A percentile compares a stretch with the other conserved stretches of the same genome.
Evolutionary conservation across 495 filamentous ascomycete genomes (phyloP).

Genomic region (Penicillium ucsense): DNA sequence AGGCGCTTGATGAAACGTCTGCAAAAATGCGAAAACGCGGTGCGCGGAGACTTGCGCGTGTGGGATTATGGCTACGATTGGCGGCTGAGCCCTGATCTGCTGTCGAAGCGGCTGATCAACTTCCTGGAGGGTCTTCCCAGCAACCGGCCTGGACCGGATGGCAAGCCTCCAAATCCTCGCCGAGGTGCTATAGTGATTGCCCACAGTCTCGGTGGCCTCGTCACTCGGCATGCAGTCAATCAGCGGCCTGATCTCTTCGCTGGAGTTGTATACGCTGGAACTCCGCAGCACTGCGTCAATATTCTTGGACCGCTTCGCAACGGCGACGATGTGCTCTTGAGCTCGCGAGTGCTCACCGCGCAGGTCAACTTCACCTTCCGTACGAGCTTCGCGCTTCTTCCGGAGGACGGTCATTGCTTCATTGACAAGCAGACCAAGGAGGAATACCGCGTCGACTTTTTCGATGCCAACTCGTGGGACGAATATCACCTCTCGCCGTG

Average conservation of each 20-base stretch:
- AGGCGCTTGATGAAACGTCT: slow-evolving; percentile 71
- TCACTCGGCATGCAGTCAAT: slow-evolving; percentile 85
- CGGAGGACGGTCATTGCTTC: slow-evolving; percentile 83
- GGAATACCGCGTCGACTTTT: slow-evolving; percentile 78
- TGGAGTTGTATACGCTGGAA: slow-evolving; percentile 79
- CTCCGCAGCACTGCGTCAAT: slow-evolving; percentile 78
- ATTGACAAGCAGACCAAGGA: slow-evolving; percentile 71
- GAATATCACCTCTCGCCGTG: slow-evolving; percentile 72
- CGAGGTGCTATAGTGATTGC: slow-evolving; percentile 75
- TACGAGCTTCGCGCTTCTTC: slow-evolving; percentile 75
- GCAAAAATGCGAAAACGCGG: slow-evolving; percentile 59
- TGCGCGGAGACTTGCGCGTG: slow-evolving; percentile 61
- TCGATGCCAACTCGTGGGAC: slow-evolving; percentile 68
- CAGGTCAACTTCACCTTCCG: slow-evolving; percentile 92
- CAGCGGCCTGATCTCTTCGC: slow-evolving; percentile 77
- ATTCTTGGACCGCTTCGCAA: slow-evolving; percentile 85
- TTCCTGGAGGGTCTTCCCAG: slow-evolving; percentile 69
- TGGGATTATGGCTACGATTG: slow-evolving; percentile 95
- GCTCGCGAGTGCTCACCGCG: slow-evolving; percentile 82
- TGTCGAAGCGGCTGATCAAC: slow-evolving; percentile 55
- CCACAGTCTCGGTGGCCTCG: slow-evolving; percentile 82
- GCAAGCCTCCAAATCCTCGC: background rate
- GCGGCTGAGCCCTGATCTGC: slow-evolving; percentile 74
- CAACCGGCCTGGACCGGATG: slow-evolving; percentile 34
- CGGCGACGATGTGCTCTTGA: slow-evolving; percentile 83